phyloP scores from a whole-genome alignment of 2,329 filamentous ascomycete species.

The Nannizziopsis arthrosporioides region DNA sequence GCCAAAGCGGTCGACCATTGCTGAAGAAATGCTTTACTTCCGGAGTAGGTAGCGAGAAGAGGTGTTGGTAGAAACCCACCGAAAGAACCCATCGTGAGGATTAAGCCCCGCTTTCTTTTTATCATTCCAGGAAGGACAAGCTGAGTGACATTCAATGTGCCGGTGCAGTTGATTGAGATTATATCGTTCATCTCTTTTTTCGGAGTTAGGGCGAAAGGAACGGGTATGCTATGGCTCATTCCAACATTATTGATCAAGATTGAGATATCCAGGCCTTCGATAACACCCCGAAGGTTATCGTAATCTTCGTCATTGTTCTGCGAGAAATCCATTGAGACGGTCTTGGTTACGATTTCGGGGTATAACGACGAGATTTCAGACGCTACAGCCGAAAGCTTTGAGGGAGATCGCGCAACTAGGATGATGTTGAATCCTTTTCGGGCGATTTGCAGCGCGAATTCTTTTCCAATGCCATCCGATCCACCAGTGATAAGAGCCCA shows the following conservation, averaged over 20 bases:
- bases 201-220: slow-evolving; percentile 70
- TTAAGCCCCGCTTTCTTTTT: slow-evolving; percentile 70
- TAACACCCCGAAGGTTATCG: slow-evolving; percentile 53
- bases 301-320: slow-evolving; percentile 71
- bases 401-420: slow-evolving; percentile 87
- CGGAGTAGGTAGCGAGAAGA: slow-evolving; percentile 87
- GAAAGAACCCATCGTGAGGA: slow-evolving; percentile 96
- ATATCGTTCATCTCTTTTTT: slow-evolving; percentile 76
- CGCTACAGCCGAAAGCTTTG: slow-evolving; percentile 71
- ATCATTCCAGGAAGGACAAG: slow-evolving; percentile 75
- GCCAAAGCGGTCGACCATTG: slow-evolving; percentile 85
- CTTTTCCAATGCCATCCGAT: slow-evolving; percentile 92
- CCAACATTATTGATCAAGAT: slow-evolving; percentile 97
- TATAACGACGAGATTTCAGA: slow-evolving; percentile 59
- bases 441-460: slow-evolving; percentile 84
- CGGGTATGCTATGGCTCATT: slow-evolving; percentile 83
- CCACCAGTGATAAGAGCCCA: slow-evolving; percentile 94
- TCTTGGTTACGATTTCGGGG: slow-evolving; percentile 59
- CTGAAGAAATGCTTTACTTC: slow-evolving; percentile 95
- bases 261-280: slow-evolving; percentile 65
- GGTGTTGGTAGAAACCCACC: slow-evolving; percentile 86
- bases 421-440: slow-evolving; percentile 87
- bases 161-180: slow-evolving; percentile 87
- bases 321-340: slow-evolving; percentile 83
- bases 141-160: slow-evolving; percentile 78